A percentile compares a stretch with the other conserved stretches of the same genome.
These are phyloP conservation scores for Ophioceras dolichostomum DNA, from an alignment of 2,329 filamentous ascomycete species.

Conservation along the genomic window DNA sequence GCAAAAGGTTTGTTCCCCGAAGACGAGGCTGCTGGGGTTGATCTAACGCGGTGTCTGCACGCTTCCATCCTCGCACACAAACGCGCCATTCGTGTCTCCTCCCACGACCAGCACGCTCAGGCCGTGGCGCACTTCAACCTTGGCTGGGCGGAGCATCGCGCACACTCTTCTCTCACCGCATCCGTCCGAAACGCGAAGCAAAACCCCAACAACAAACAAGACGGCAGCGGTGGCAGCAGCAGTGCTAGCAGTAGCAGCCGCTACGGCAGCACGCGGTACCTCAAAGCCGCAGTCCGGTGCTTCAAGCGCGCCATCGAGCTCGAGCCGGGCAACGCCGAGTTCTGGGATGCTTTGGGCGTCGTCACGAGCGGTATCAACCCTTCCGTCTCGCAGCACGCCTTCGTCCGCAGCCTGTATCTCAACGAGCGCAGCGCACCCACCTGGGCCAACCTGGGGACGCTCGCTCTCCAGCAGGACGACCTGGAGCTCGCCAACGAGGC, in stretches of 20 bases:
- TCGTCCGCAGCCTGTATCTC: slow-evolving; percentile 82
- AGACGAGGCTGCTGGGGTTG: slow-evolving; percentile 33
- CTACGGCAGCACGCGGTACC: no score
- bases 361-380: slow-evolving; percentile 79
- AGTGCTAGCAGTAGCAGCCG: no score
- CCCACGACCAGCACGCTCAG: slow-evolving; percentile 71
- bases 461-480: slow-evolving; percentile 79
- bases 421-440: slow-evolving; percentile 75
- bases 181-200: slow-evolving; percentile 36
- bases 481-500: slow-evolving; percentile 76
- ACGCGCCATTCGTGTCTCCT: slow-evolving; percentile 61
- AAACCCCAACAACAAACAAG: no score
- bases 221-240: slow-evolving; percentile 32
- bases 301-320: slow-evolving; percentile 96
- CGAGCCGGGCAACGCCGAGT: slow-evolving; percentile 86
- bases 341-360: slow-evolving; percentile 93
- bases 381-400: slow-evolving; percentile 81
- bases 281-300: slow-evolving; percentile 72
- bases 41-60: slow-evolving; percentile 49
- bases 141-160: slow-evolving; percentile 83
- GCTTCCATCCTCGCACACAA: slow-evolving; percentile 79
- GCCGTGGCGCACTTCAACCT: slow-evolving; percentile 96
- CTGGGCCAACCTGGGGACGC: slow-evolving; percentile 83
- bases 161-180: slow-evolving; percentile 53
- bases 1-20: slow-evolving; percentile 31